Evolutionary conservation across 2,329 filamentous ascomycete genomes (phyloP).

Genomic region (Plenodomus lindquistii): DNA sequence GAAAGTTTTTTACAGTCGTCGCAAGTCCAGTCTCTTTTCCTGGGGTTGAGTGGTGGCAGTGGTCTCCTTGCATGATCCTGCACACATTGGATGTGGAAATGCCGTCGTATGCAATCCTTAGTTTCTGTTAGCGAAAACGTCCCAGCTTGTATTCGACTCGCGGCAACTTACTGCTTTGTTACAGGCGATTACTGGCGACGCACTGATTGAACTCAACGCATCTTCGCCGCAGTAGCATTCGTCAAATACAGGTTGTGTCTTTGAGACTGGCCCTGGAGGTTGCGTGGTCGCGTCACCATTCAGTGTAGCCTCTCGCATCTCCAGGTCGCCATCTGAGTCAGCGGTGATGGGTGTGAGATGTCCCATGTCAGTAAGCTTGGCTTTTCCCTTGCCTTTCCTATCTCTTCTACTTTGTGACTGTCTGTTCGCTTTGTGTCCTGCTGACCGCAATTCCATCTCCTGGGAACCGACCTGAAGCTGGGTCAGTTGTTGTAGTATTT

Average conservation of each 20-base stretch:
- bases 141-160: no score
- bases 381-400: constrained; percentile 12
- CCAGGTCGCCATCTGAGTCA: constrained; percentile 20
- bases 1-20: constrained; percentile 6
- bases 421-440: background rate
- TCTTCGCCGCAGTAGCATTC: constrained; percentile 25
- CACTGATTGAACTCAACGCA: constrained; percentile 7
- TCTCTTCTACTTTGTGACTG: background rate
- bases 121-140: background rate
- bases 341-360: constrained; percentile 15
- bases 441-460: background rate
- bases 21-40: constrained; percentile 11
- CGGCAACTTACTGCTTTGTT: constrained; percentile 19
- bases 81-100: constrained; percentile 26
- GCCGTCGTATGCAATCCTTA: constrained; percentile 25
- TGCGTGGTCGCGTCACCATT: background rate
- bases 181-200: constrained; percentile 16
- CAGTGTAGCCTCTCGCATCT: constrained; percentile 10
- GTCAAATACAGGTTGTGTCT: constrained; percentile 12
- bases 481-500: constrained; percentile 6
- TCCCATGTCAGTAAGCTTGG: constrained; percentile 7
- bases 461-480: constrained; percentile 1
- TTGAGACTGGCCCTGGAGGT: background rate
- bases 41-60: background rate
- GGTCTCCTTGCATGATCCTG: constrained; percentile 6